phyloP scores from a whole-genome alignment of 768 basidiomycete genomes.

The Mycena haematopus region DNA sequence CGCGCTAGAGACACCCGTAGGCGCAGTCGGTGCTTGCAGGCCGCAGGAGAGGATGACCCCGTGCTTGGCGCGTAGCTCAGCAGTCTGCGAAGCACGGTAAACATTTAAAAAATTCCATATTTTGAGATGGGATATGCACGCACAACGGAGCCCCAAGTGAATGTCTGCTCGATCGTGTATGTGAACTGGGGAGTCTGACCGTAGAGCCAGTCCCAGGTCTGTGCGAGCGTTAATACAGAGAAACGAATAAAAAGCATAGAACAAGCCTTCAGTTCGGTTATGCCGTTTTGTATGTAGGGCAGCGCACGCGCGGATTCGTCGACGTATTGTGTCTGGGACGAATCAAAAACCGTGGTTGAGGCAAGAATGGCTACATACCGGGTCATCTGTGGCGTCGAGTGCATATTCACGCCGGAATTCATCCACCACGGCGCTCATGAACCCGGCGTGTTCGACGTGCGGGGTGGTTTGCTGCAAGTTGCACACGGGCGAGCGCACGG shows the following conservation, averaged over 20 bases:
- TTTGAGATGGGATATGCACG: slow-evolving; percentile 28
- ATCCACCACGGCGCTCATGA: slow-evolving; percentile 68
- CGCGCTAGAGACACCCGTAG: neutral
- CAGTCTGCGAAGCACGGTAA: slow-evolving; percentile 2
- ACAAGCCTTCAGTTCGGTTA: slow-evolving; percentile 72
- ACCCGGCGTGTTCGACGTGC: slow-evolving; percentile 67
- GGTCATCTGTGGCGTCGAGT: slow-evolving; percentile 39
- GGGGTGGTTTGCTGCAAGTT: slow-evolving; percentile 70
- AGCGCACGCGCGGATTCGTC: slow-evolving; percentile 37
- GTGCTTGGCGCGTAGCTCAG: slow-evolving; percentile 18
- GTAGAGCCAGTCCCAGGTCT: slow-evolving; percentile 94
- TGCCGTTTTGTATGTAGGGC: slow-evolving; percentile 70
- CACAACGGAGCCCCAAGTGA: slow-evolving; percentile 61
- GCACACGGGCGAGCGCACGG: slow-evolving; percentile 91
- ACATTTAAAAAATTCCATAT: too few species aligned
- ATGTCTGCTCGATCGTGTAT: slow-evolving; percentile 54
- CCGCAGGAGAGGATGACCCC: slow-evolving; percentile 23
- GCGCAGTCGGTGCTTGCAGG: slow-evolving; percentile 3
- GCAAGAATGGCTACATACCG: neutral
- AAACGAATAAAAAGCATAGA: neutral
- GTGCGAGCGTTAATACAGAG: slow-evolving; percentile 6
- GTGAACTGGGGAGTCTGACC: slow-evolving; percentile 91
- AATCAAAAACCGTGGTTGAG: neutral
- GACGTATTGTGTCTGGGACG: slow-evolving; percentile 13
- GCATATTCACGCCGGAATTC: slow-evolving; percentile 72